A percentile compares a stretch with the other conserved stretches of the same genome.
Evolutionary conservation across 805 yeast genomes (phyloP).

Genomic region (Suhomyces prunicola): DNA sequence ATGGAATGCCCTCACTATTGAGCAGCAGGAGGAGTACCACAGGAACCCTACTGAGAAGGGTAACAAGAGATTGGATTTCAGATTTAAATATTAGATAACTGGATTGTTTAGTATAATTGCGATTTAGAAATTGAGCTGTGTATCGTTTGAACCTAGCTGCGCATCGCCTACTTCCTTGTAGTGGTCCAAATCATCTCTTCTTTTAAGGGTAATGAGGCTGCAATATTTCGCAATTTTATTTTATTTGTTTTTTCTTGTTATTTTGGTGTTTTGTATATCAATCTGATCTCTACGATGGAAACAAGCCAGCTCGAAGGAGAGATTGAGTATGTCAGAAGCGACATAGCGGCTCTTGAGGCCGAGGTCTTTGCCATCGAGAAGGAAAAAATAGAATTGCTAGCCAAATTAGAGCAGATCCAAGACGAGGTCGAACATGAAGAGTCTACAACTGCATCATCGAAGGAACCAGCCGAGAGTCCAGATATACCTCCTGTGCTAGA

Average conservation of each 20-base stretch:
- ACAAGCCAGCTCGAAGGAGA: constrained; percentile 8
- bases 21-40: constrained; percentile 49
- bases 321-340: constrained; percentile 15
- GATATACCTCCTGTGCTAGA: constrained; percentile 18
- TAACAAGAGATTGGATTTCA: constrained; percentile 19
- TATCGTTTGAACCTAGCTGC: no score
- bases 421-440: constrained; percentile 3
- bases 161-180: background rate
- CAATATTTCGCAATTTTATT: background rate
- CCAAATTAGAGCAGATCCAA: constrained; percentile 11
- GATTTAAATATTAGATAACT: background rate
- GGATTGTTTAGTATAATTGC: background rate
- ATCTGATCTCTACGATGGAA: background rate
- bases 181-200: background rate
- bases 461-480: background rate
- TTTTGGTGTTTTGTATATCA: background rate
- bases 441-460: background rate
- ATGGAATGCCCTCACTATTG: constrained; percentile 52
- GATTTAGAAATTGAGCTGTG: background rate
- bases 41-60: constrained; percentile 50
- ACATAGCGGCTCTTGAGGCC: constrained; percentile 15
- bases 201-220: background rate
- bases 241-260: background rate
- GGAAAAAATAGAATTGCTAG: constrained; percentile 9
- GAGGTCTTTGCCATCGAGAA: constrained; percentile 16